These are phyloP conservation scores for Barnettozyma californica DNA, from an alignment of 805 yeast species.

Conservation along the genomic window DNA sequence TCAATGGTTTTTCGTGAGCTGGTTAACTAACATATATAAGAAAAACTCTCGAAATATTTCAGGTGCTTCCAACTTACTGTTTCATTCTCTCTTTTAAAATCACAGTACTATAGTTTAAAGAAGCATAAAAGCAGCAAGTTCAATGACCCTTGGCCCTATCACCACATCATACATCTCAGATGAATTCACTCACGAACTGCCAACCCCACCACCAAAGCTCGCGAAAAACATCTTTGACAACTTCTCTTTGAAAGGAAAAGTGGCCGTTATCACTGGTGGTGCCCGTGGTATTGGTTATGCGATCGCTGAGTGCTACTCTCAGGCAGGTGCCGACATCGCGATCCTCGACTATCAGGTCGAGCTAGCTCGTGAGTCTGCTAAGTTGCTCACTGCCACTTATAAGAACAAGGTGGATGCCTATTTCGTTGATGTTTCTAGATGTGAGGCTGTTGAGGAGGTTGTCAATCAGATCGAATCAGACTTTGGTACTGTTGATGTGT, in stretches of 20 bases:
- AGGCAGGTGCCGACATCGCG: constrained; percentile 38
- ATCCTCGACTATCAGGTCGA: constrained; percentile 24
- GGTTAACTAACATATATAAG: background rate
- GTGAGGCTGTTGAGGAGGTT: constrained; percentile 22
- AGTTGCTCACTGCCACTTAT: constrained; percentile 47
- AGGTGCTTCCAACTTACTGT: background rate
- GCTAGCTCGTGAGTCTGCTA: constrained; percentile 61
- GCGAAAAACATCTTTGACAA: background rate
- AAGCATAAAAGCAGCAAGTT: background rate
- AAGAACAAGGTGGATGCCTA: constrained; percentile 57
- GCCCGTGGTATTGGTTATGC: constrained; percentile 43
- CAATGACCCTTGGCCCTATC: background rate
- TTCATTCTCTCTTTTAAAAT: background rate
- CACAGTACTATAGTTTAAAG: too few relatives aligned
- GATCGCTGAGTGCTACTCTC: constrained; percentile 37
- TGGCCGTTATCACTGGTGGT: constrained; percentile 40
- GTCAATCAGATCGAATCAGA: constrained; percentile 44
- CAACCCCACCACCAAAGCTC: constrained; percentile 22
- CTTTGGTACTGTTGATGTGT: constrained; percentile 71
- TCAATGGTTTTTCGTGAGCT: background rate
- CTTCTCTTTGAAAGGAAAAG: constrained; percentile 27
- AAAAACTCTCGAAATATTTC: too few relatives aligned
- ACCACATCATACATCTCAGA: constrained; percentile 20
- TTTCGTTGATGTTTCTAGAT: constrained; percentile 27
- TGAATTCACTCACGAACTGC: constrained; percentile 34